Evolutionary conservation across 2,329 filamentous ascomycete species (phyloP).

Genomic region (Fusarium metavorans): DNA sequence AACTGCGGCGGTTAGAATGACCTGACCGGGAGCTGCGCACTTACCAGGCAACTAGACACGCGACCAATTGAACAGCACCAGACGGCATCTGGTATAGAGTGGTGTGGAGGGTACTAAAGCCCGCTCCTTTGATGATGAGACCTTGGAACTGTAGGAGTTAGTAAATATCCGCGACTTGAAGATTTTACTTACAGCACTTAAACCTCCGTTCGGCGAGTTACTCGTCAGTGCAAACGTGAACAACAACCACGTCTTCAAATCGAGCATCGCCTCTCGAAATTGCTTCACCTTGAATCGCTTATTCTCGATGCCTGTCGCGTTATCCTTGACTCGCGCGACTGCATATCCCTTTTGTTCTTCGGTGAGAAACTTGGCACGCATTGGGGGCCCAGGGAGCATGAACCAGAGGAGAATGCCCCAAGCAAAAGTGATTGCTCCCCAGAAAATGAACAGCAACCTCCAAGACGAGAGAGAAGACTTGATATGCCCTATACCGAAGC

Average conservation of each 20-base stretch:
- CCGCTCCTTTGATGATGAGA: conserved; percentile 39
- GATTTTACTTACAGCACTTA: conserved; percentile 21
- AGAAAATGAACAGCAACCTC: conserved; percentile 33
- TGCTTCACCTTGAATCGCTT: conserved; percentile 62
- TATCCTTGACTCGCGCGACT: conserved; percentile 60
- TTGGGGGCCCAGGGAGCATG: conserved; percentile 64
- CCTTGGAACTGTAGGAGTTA: conserved; percentile 34
- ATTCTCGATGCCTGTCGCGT: conserved; percentile 66
- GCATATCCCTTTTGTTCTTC: conserved; percentile 60
- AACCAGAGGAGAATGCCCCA: conserved; percentile 68
- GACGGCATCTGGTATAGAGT: conserved; percentile 37
- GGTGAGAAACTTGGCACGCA: conserved; percentile 62
- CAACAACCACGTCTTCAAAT: conserved; percentile 71
- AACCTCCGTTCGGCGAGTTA: conserved; percentile 68
- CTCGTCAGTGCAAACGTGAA: conserved; percentile 64
- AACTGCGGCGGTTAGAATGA: conserved; percentile 9
- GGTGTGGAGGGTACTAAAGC: conserved; percentile 31
- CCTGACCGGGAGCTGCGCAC: not conserved
- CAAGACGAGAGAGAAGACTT: conserved; percentile 12
- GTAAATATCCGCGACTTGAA: conserved; percentile 1
- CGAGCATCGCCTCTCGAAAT: conserved; percentile 59
- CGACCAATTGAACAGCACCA: conserved; percentile 26
- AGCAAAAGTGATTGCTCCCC: conserved; percentile 44
- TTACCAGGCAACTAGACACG: conserved; percentile 32
- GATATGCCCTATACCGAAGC: conserved; percentile 38